phyloP scores from a whole-genome alignment of 1,284 basidiomycete species.

The Amylostereum chailletii region DNA sequence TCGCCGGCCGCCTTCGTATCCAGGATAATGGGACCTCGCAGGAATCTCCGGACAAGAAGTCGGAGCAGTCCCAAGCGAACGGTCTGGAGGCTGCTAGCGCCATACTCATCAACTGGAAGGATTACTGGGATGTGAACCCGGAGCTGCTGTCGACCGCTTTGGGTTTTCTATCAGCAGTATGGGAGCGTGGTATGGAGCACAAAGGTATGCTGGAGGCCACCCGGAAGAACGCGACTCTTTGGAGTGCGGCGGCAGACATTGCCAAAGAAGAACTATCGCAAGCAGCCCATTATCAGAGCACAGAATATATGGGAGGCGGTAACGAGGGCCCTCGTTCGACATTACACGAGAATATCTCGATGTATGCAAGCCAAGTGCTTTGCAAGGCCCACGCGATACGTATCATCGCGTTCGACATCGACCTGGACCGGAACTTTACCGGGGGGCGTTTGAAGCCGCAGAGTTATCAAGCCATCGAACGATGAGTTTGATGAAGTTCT shows the following conservation, averaged over 20 bases:
- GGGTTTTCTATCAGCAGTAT: conserved; percentile 74
- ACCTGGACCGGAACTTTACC: conserved; percentile 39
- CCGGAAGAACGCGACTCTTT: conserved; percentile 51
- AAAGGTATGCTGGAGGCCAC: conserved; percentile 47
- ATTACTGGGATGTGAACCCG: conserved; percentile 69
- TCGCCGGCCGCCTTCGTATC: conserved; percentile 60
- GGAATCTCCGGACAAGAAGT: conserved; percentile 17
- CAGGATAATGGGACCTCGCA: conserved; percentile 26
- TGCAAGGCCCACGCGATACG: conserved; percentile 71
- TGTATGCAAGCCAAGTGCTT: conserved; percentile 62
- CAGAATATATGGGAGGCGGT: conserved; percentile 32
- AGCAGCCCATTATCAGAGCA: conserved; percentile 52
- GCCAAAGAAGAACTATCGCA: conserved; percentile 59
- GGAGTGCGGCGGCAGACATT: conserved; percentile 54
- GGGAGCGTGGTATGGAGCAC: conserved; percentile 79
- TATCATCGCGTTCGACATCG: conserved; percentile 65
- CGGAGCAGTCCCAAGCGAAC: conserved; percentile 31
- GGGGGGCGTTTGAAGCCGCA: conserved; percentile 33
- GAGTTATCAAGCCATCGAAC: conserved; percentile 52
- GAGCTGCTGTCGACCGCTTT: conserved; percentile 70
- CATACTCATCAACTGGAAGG: conserved; percentile 60
- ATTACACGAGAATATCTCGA: conserved; percentile 51
- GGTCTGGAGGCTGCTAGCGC: conserved; percentile 60
- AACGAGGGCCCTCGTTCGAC: conserved; percentile 47
- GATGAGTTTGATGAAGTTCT: conserved; percentile 55